phyloP scores from a whole-genome alignment of 768 basidiomycete species.

The Termitomyces heimii region DNA sequence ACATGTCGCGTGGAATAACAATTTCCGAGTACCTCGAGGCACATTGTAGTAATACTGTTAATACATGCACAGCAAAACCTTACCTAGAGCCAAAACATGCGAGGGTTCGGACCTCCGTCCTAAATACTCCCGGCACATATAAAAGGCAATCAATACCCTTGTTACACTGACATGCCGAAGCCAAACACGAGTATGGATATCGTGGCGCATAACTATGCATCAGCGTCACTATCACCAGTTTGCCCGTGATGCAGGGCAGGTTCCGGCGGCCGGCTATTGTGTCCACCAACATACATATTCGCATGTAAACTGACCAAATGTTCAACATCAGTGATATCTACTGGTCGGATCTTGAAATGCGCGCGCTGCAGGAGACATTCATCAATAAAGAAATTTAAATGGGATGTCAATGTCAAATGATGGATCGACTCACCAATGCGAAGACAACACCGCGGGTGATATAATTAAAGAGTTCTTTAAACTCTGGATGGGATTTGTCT shows the following conservation, averaged over 20 bases:
- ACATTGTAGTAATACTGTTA: background rate
- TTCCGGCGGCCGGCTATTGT: constrained; percentile 5
- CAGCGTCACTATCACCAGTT: background rate
- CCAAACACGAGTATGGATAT: background rate
- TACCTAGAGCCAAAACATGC: background rate
- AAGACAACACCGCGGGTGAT: constrained; percentile 44
- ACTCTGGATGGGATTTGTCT: constrained; percentile 44
- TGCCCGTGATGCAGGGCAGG: background rate
- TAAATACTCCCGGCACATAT: background rate
- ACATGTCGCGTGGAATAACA: background rate
- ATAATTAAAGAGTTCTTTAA: constrained; percentile 41
- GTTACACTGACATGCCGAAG: background rate
- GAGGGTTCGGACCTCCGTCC: background rate
- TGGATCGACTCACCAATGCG: constrained; percentile 35
- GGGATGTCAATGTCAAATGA: background rate
- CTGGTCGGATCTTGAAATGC: constrained; percentile 30
- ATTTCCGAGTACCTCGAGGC: background rate
- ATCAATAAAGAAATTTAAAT: constrained; percentile 3
- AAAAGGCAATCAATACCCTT: background rate
- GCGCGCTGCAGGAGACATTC: constrained; percentile 27
- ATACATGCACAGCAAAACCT: background rate
- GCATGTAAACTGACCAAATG: constrained; percentile 36
- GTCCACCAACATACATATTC: constrained; percentile 38
- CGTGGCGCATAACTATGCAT: background rate
- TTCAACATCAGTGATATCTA: constrained; percentile 30